Evolutionary conservation across 371 early-diverging fungal species (phyloP), one percentile per base, ranked within the genome.

Genomic region (Circinella minor): DNA sequence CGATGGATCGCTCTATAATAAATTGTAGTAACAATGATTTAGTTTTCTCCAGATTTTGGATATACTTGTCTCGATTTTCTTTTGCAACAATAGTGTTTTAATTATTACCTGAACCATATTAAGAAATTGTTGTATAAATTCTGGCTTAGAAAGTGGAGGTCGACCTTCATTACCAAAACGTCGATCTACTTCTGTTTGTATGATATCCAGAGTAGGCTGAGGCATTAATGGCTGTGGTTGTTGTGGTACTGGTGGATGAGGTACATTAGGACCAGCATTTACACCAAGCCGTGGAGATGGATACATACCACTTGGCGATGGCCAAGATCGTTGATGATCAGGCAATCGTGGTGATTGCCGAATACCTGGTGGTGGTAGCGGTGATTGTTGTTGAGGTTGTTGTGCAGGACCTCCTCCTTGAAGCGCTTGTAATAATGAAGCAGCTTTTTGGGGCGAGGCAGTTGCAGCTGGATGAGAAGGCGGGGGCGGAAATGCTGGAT

Each of bases 111-210:
- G 81, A 4, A 85, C 74, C 61, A 82, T 76, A 48, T 74, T 78
- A 47, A 82, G 55, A 49, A 81, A 71, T 61, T 85, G 85, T 39
- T 82, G 85, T 66, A 85, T 85, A 65, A 82, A 85, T 54, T 85
- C 83, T 18, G 81, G 78, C 27, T 82, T 85, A 15, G 85, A 82
- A 36, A 85, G 51, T 4, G 71, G 10, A 4, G 74, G 77, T 37
- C 68, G 74, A 63, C 59, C 65, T 48, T 60, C 67, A 11, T 43
- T 59, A 20, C 39, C 64, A 54, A 80, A 69, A 15, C 81, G 78
- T 61, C 71, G 68, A 8, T 49, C 65, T 3, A 81, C 27, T 43
- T 81, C 81, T 14, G 73, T 64, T 20, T 71, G 67, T 68, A 77
- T 76, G 9, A 78, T 47, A 10, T 75, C 74, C 48, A 80, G 61